A percentile compares a stretch with the other conserved stretches of the same genome.
These are phyloP conservation scores for Centrapalus pauciflorus DNA, from an alignment of 129 eudicot species.

Conservation along the genomic window DNA sequence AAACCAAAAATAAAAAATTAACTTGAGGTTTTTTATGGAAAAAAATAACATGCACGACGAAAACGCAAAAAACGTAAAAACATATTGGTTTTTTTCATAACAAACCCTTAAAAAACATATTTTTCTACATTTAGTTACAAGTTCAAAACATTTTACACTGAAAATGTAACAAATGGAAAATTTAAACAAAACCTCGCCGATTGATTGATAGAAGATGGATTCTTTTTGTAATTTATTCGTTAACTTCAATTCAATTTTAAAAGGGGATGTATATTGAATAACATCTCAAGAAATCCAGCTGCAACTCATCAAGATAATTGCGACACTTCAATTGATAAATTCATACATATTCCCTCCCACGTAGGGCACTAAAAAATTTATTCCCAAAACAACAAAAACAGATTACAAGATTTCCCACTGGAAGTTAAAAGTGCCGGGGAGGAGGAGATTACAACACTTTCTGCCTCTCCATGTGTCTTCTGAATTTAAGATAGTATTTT, in stretches of 20 bases:
- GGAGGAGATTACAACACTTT: constrained; percentile 33
- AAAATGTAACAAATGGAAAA: too few species aligned
- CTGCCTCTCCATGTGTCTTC: constrained; percentile 26
- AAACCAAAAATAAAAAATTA: too few species aligned
- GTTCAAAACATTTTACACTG: too few species aligned
- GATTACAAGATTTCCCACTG: neutral
- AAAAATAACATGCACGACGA: too few species aligned
- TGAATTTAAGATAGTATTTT: constrained; percentile 10
- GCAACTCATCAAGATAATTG: constrained; percentile 10
- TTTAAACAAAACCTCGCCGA: too few species aligned
- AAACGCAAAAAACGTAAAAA: too few species aligned
- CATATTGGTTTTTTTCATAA: too few species aligned
- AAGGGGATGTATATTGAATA: neutral
- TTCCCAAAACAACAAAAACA: neutral
- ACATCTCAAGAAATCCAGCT: constrained; percentile 25
- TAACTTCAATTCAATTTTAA: neutral
- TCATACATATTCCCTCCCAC: constrained; percentile 28
- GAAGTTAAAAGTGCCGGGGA: constrained; percentile 28
- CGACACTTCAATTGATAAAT: constrained; percentile 5
- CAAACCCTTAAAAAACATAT: too few species aligned
- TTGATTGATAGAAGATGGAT: too few species aligned
- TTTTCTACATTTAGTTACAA: too few species aligned
- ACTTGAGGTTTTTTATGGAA: too few species aligned
- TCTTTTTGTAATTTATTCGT: neutral
- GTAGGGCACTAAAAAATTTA: constrained; percentile 14